Percentiles rank a stretch among this genome's conserved stretches.
These are phyloP conservation scores for Penicillium oxalicum DNA, from an alignment of 2,329 filamentous ascomycete species.

Conservation along the genomic window DNA sequence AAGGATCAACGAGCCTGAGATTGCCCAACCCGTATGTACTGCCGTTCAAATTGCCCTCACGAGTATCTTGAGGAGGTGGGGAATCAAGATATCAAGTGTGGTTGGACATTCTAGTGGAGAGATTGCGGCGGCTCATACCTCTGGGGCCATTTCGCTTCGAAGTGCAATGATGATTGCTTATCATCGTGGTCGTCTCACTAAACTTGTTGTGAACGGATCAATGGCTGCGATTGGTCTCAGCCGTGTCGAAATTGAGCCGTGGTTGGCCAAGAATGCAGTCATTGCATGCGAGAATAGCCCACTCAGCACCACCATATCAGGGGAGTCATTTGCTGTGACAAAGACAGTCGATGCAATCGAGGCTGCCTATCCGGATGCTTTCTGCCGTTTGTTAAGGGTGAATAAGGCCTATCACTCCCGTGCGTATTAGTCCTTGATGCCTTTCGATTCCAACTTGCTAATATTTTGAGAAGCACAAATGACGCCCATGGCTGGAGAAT, in stretches of 20 bases:
- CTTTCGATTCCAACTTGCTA: neutral
- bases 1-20: slow-evolving; percentile 2
- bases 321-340: slow-evolving; percentile 3
- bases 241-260: neutral
- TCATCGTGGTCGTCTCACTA: too few species aligned
- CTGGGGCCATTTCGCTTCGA: slow-evolving; percentile 7
- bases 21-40: slow-evolving; percentile 14
- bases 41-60: slow-evolving; percentile 17
- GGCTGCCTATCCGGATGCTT: neutral
- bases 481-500: too few species aligned
- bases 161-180: too few species aligned
- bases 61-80: slow-evolving; percentile 7
- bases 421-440: neutral
- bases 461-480: too few species aligned
- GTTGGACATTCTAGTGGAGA: slow-evolving; percentile 21
- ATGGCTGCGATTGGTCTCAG: slow-evolving; percentile 12
- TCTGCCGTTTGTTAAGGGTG: slow-evolving; percentile 5
- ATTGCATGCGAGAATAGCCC: slow-evolving; percentile 18
- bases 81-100: slow-evolving; percentile 8
- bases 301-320: slow-evolving; percentile 11
- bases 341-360: slow-evolving; percentile 1
- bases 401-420: slow-evolving; percentile 15
- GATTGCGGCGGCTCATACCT: slow-evolving; percentile 19
- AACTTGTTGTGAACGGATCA: neutral
- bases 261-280: slow-evolving; percentile 3